Percentiles rank a stretch among this genome's conserved stretches.
Evolutionary conservation across 352 stramenopile species (phyloP).

Genomic region (Pythium dissimile): DNA sequence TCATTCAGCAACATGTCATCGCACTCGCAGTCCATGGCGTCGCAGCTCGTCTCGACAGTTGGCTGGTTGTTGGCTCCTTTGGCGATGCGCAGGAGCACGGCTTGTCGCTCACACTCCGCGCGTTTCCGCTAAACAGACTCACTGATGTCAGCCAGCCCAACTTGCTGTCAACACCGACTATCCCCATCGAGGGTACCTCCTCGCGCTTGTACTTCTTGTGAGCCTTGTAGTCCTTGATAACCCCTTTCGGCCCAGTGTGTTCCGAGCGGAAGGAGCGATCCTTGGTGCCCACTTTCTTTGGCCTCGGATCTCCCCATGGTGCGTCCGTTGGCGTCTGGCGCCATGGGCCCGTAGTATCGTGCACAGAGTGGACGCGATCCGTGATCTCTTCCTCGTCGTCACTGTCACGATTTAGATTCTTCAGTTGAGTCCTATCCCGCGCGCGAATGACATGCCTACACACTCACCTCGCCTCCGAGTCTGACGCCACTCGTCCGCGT

Average conservation of each 20-base stretch:
- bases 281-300: slow-evolving; percentile 19
- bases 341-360: slow-evolving; percentile 71
- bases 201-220: slow-evolving; percentile 60
- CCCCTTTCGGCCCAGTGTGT: slow-evolving; percentile 78
- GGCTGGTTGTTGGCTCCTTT: slow-evolving; percentile 34
- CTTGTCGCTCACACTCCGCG: slow-evolving; percentile 48
- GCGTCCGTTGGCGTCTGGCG: slow-evolving; percentile 39
- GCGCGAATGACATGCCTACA: slow-evolving; percentile 7
- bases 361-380: slow-evolving; percentile 60
- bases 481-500: slow-evolving; percentile 39
- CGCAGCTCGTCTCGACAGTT: background rate
- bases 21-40: slow-evolving; percentile 16
- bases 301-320: slow-evolving; percentile 47
- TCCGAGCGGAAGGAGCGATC: slow-evolving; percentile 52
- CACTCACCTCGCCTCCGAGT: slow-evolving; percentile 67
- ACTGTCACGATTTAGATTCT: slow-evolving; percentile 14
- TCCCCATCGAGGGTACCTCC: slow-evolving; percentile 32
- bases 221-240: slow-evolving; percentile 80
- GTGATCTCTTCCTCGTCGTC: slow-evolving; percentile 53
- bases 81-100: slow-evolving; percentile 55
- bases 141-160: background rate
- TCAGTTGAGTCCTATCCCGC: slow-evolving; percentile 5
- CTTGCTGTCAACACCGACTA: background rate
- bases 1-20: slow-evolving; percentile 50
- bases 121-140: slow-evolving; percentile 26